A percentile compares a stretch with the other conserved stretches of the same genome.
Conservation (phyloP, 345 rosid species). For the Aethionema arabicum region DNA sequence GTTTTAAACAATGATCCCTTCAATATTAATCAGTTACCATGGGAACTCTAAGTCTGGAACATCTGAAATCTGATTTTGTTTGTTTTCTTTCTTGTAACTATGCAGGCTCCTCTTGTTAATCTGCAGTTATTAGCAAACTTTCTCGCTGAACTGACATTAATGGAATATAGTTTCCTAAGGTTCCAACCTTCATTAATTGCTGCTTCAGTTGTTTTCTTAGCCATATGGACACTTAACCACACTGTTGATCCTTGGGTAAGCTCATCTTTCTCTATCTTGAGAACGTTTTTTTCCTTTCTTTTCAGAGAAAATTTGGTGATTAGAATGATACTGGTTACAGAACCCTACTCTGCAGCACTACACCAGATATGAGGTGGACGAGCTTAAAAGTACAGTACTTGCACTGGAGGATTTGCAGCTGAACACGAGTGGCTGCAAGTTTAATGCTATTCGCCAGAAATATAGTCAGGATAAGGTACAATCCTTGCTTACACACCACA, state of each 20-base stretch:
- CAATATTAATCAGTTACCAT: background rate
- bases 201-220: conserved; percentile 89
- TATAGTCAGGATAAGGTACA: conserved; percentile 74
- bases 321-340: conserved; percentile 50
- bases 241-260: conserved; percentile 93
- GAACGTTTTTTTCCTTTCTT: background rate
- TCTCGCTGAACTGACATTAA: conserved; percentile 75
- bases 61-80: conserved; percentile 19
- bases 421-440: conserved; percentile 56
- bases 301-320: conserved; percentile 5
- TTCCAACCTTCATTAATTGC: conserved; percentile 77
- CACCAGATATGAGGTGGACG: conserved; percentile 58
- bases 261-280: conserved; percentile 21
- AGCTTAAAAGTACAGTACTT: conserved; percentile 64
- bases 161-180: conserved; percentile 70
- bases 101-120: conserved; percentile 59
- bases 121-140: conserved; percentile 83
- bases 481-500: background rate
- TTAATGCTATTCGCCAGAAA: conserved; percentile 69
- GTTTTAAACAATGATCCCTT: conserved; percentile 37
- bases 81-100: background rate
- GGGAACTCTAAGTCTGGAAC: background rate
- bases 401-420: conserved; percentile 79
- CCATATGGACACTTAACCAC: conserved; percentile 83
- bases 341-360: conserved; percentile 88